phyloP scores from a whole-genome alignment of 2,329 filamentous ascomycete genomes.

The Penicillium sp. region DNA sequence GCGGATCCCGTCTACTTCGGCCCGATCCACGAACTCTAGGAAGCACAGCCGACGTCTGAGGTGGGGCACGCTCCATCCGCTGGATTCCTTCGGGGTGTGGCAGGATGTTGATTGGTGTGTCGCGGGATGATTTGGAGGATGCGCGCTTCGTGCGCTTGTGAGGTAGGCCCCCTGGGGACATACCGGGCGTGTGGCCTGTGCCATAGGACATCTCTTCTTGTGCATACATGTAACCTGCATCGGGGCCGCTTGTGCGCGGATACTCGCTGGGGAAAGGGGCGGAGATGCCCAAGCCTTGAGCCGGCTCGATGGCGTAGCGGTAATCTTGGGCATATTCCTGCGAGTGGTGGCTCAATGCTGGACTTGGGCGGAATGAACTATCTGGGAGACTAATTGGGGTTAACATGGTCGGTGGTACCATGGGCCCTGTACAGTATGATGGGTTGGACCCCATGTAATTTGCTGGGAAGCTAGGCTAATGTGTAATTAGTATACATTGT shows the following conservation, averaged over 20 bases:
- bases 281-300: conserved; percentile 40
- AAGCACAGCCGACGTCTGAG: not conserved
- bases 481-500: not conserved
- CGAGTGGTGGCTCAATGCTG: conserved; percentile 37
- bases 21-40: conserved; percentile 25
- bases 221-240: conserved; percentile 26
- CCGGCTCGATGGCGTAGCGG: conserved; percentile 33
- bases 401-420: conserved; percentile 31
- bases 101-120: conserved; percentile 37
- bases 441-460: conserved; percentile 27
- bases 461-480: conserved; percentile 12
- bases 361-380: conserved; percentile 35
- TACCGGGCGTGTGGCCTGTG: conserved; percentile 17
- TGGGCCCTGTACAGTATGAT: conserved; percentile 33
- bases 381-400: conserved; percentile 43
- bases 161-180: conserved; percentile 25
- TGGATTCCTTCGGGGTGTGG: conserved; percentile 41
- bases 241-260: conserved; percentile 25
- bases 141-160: conserved; percentile 26
- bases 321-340: conserved; percentile 31
- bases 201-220: conserved; percentile 21
- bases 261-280: conserved; percentile 33
- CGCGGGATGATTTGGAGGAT: conserved; percentile 22
- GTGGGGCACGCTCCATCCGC: conserved; percentile 31
- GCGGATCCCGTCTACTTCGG: conserved; percentile 36